Conservation (phyloP, 2,329 filamentous ascomycete genomes). For the Hymenoscyphus fructigenus region DNA sequence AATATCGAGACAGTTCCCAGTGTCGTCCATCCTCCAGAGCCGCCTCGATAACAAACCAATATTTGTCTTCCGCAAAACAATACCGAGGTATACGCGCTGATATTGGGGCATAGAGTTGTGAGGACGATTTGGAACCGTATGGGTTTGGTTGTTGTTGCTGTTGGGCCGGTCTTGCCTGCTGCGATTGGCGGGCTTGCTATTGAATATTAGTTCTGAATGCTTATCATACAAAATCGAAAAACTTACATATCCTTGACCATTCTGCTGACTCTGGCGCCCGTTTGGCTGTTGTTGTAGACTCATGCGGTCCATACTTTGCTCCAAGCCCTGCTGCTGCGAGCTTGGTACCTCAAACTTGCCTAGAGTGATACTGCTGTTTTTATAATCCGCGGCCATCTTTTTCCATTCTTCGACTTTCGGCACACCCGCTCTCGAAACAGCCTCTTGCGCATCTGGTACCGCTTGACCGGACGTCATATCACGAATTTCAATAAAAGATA, state of each 20-base stretch:
- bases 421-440: constrained; percentile 84
- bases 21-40: constrained; percentile 84
- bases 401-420: constrained; percentile 99
- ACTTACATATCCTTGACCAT: constrained; percentile 49
- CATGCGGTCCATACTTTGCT: constrained; percentile 74
- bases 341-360: constrained; percentile 76
- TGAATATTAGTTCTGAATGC: constrained; percentile 9
- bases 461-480: constrained; percentile 88
- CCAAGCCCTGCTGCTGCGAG: constrained; percentile 55
- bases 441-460: constrained; percentile 78
- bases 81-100: constrained; percentile 86
- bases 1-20: constrained; percentile 93
- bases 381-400: constrained; percentile 98
- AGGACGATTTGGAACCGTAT: constrained; percentile 44
- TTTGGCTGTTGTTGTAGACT: constrained; percentile 66
- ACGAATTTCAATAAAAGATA: constrained; percentile 93
- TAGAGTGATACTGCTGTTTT: constrained; percentile 96
- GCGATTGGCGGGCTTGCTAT: constrained; percentile 29
- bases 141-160: constrained; percentile 33
- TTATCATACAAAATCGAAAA: background rate
- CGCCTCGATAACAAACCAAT: constrained; percentile 97
- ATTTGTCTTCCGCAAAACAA: constrained; percentile 95
- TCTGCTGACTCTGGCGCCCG: constrained; percentile 48
- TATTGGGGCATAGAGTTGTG: constrained; percentile 70
- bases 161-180: constrained; percentile 28